Percentiles rank a stretch among this genome's conserved stretches.
Evolutionary conservation across 768 basidiomycete genomes (phyloP).

Genomic region (Pisolithus microcarpus): DNA sequence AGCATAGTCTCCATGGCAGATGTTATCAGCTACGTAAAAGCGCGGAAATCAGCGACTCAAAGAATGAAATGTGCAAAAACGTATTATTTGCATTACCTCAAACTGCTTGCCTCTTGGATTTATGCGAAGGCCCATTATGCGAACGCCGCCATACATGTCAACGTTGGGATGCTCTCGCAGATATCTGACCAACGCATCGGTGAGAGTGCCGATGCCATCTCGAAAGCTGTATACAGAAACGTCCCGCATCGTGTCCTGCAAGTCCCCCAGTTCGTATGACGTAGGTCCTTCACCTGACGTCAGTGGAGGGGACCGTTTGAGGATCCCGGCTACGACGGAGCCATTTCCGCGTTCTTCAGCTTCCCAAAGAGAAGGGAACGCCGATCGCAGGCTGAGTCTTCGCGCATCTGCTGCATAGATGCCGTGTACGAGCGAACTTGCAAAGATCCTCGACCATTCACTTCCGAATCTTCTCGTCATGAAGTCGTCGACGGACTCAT

Average conservation of each 20-base stretch:
- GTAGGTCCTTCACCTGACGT: slow-evolving; percentile 8
- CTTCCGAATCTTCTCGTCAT: slow-evolving; percentile 67
- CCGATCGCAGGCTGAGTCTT: slow-evolving; percentile 62
- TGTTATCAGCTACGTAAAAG: slow-evolving; percentile 25
- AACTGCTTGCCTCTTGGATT: slow-evolving; percentile 32
- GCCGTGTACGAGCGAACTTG: slow-evolving; percentile 82
- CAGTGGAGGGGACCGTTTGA: slow-evolving; percentile 21
- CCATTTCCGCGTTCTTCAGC: slow-evolving; percentile 63
- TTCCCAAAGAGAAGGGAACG: slow-evolving; percentile 70
- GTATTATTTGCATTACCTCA: slow-evolving; percentile 32
- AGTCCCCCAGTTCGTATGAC: slow-evolving; percentile 44
- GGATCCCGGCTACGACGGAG: slow-evolving; percentile 57
- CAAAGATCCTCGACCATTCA: slow-evolving; percentile 64
- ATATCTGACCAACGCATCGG: slow-evolving; percentile 43
- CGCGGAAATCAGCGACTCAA: slow-evolving; percentile 1
- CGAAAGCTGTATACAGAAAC: slow-evolving; percentile 76
- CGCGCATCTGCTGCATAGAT: slow-evolving; percentile 88
- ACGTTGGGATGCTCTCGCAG: slow-evolving; percentile 51
- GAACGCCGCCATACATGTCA: slow-evolving; percentile 40
- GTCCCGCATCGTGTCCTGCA: slow-evolving; percentile 42
- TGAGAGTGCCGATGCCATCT: slow-evolving; percentile 67
- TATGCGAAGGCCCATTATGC: slow-evolving; percentile 29
- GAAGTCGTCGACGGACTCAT: slow-evolving; percentile 81
- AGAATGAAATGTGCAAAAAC: neutral
- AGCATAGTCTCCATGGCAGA: slow-evolving; percentile 28